Evolutionary conservation across 2,329 filamentous ascomycete genomes (phyloP).

Genomic region (Sporothrix brunneoviolacea): DNA sequence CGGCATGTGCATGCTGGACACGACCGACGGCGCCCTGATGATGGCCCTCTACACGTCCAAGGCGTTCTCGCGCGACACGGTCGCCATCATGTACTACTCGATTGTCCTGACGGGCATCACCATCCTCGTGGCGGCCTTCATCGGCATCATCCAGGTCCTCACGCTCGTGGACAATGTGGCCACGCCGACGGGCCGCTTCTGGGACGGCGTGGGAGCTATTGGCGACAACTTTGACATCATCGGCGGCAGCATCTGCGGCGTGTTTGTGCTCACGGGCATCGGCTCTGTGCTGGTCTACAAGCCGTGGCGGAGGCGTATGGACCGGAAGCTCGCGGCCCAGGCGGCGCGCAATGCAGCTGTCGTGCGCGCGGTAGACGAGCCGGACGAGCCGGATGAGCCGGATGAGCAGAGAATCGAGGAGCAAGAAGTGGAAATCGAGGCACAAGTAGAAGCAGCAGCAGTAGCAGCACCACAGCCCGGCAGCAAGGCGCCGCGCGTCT

Average conservation of each 20-base stretch:
- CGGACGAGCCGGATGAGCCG: too few species aligned
- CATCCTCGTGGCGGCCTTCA: conserved; percentile 74
- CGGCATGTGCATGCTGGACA: conserved; percentile 93
- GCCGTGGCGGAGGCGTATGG: conserved; percentile 61
- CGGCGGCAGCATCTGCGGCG: conserved; percentile 76
- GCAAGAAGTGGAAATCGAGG: too few species aligned
- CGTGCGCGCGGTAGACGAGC: too few species aligned
- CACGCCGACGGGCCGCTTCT: conserved; percentile 69
- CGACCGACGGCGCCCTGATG: conserved; percentile 89
- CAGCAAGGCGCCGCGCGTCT: too few species aligned
- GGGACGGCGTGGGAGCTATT: conserved; percentile 74
- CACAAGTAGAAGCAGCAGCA: too few species aligned
- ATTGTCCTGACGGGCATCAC: conserved; percentile 80
- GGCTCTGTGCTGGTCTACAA: conserved; percentile 69
- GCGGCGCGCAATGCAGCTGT: neutral
- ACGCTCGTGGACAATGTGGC: conserved; percentile 72
- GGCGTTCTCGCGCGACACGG: conserved; percentile 67
- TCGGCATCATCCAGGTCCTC: conserved; percentile 78
- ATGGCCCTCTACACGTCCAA: conserved; percentile 84
- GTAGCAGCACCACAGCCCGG: too few species aligned
- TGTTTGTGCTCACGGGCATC: conserved; percentile 71
- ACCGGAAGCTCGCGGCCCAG: conserved; percentile 17
- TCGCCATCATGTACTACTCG: conserved; percentile 94
- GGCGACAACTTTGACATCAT: conserved; percentile 81
- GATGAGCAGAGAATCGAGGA: too few species aligned